Evolutionary conservation across 805 yeast species (phyloP).

Genomic region (Saturnispora mendoncae): DNA sequence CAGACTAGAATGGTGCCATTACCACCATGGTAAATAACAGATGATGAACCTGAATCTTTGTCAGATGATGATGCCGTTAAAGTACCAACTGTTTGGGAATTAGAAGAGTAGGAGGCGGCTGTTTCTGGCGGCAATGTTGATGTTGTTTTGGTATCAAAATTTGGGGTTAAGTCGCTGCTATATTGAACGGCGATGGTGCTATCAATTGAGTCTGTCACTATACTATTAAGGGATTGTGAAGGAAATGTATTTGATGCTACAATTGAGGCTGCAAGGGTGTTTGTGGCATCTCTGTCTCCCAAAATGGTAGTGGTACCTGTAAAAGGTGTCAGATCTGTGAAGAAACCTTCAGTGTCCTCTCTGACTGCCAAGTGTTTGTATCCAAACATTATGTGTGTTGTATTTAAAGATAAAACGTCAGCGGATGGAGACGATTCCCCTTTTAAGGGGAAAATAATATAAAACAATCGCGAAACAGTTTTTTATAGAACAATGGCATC

Average conservation of each 20-base stretch:
- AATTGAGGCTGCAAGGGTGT: background rate
- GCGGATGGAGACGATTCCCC: background rate
- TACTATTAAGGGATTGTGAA: background rate
- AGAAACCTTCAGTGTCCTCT: conserved; percentile 7
- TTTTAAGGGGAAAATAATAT: background rate
- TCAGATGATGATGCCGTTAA: too few species aligned
- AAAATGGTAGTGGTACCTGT: conserved; percentile 6
- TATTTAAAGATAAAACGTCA: background rate
- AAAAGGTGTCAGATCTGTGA: conserved; percentile 10
- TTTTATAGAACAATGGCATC: background rate
- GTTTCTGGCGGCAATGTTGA: too few species aligned
- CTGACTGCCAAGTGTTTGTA: background rate
- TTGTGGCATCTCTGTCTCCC: background rate
- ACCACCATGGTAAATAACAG: background rate
- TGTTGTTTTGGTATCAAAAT: background rate
- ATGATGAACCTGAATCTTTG: too few species aligned
- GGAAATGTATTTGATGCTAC: background rate
- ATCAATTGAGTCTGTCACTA: background rate
- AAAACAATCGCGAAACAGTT: conserved; percentile 1
- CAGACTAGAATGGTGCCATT: background rate
- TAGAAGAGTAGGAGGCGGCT: background rate
- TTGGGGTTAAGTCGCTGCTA: background rate
- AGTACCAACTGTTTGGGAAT: background rate
- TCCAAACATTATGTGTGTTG: background rate
- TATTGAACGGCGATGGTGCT: background rate